Base-by-base conservation (phyloP, 768 basidiomycete genomes). In the Phaeotremella skinneri region DNA sequence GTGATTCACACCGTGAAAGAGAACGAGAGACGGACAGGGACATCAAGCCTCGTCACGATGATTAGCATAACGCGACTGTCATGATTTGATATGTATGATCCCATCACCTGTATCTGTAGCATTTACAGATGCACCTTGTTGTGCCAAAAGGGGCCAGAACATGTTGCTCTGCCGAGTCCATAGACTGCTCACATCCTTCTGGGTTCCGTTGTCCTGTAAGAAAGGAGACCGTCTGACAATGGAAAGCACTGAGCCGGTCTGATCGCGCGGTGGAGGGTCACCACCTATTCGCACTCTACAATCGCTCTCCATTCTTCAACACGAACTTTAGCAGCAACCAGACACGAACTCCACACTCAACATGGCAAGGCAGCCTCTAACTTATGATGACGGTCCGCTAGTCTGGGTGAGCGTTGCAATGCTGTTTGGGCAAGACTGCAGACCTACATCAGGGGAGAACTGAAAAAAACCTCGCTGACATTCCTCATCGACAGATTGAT, bases 301-400 rank as follows among this genome's bases (percentile, higher is more conserved):
- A 20, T 23, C 13, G 13, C 17, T 37, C 34, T 37, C 34, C 34
- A 7, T 37, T 37, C 34, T 37, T 17, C 17, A 37, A 7, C 17
- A 7, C 17, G 7, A 7, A 37, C 34, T 17, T 17, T 37, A 37
- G 9, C 17, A 37, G 7, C 34, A 17, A 7, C 7, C 34, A 37
- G 21, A 6, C 43, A 45, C 43, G 23, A 45, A 14, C 13, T 14
- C 43, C 6, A 7, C 11, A 7, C 7, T 23, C n/a, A n/a, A n/a
- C n/a, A n/a, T n/a, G n/a, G n/a, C n/a, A n/a, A n/a, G n/a, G 23
- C 11, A 52, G 32, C 61, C 66, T n/a, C 62, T 74, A 16, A 39
- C 41, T 23, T 69, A 70, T 43, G 66, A 69, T 56, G 72, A 76
- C 56, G 74, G 74, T 20, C 74, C 74, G 1, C 57, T 76, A 2